These are phyloP conservation scores for Wickerhamiella hasegawae DNA, from an alignment of 805 yeast species.

Conservation along the genomic window DNA sequence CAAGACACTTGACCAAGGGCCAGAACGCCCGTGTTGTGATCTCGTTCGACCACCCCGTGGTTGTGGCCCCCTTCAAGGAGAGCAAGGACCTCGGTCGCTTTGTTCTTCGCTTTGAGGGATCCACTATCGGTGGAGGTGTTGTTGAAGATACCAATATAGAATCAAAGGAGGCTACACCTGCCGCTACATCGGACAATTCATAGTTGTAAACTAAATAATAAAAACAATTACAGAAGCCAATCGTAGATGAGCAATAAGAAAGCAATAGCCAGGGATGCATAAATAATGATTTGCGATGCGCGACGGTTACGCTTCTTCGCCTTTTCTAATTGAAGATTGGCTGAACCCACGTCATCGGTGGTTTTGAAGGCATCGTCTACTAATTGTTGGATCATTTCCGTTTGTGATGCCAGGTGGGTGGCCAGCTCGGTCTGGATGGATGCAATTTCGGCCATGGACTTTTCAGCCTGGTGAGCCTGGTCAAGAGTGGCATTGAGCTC, in stretches of 20 bases:
- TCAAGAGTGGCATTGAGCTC: constrained; percentile 23
- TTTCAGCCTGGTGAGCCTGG: constrained; percentile 25
- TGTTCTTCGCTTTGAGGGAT: constrained; percentile 54
- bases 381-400: constrained; percentile 47
- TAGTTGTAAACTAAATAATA: too few species aligned
- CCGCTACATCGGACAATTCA: neutral
- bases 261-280: constrained; percentile 39
- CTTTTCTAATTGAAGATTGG: constrained; percentile 51
- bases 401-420: constrained; percentile 55
- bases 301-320: constrained; percentile 53
- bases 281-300: constrained; percentile 41
- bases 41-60: constrained; percentile 33
- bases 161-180: neutral
- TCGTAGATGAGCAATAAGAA: constrained; percentile 33
- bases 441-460: constrained; percentile 41
- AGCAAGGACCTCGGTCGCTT: constrained; percentile 45
- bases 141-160: constrained; percentile 20
- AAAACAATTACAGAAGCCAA: constrained; percentile 10
- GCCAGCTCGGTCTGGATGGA: constrained; percentile 60
- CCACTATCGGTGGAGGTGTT: constrained; percentile 51
- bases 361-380: constrained; percentile 54
- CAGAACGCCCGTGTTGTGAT: constrained; percentile 44
- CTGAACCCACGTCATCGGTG: constrained; percentile 46
- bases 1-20: constrained; percentile 45
- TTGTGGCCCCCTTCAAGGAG: constrained; percentile 34